Evolutionary conservation across 83 land plant species (phyloP).

Genomic region (Picea abies): DNA sequence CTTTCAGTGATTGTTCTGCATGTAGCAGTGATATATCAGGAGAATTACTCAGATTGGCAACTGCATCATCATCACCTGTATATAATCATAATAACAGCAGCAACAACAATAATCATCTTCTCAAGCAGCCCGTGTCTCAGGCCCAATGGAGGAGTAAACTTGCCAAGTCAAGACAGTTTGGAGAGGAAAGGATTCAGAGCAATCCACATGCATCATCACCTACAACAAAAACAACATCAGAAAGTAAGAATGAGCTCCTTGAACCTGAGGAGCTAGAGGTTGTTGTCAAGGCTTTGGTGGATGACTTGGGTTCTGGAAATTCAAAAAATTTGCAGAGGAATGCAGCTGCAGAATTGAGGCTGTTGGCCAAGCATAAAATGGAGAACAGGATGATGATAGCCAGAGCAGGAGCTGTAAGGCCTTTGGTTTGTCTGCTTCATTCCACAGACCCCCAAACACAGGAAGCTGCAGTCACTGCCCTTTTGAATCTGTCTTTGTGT

Average conservation of each 20-base stretch:
- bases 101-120: background rate
- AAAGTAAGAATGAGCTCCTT: background rate
- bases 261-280: constrained; percentile 43
- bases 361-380: constrained; percentile 69
- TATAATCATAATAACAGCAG: background rate
- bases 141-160: background rate
- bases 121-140: background rate
- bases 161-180: background rate
- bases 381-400: constrained; percentile 67
- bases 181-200: background rate
- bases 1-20: constrained; percentile 15
- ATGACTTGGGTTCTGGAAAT: constrained; percentile 32
- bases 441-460: constrained; percentile 58
- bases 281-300: constrained; percentile 47
- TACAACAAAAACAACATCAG: background rate
- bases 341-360: constrained; percentile 70
- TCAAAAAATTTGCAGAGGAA: constrained; percentile 44
- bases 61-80: constrained; percentile 1
- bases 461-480: constrained; percentile 71
- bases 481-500: constrained; percentile 72
- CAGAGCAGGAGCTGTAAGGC: constrained; percentile 48
- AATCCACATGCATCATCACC: background rate
- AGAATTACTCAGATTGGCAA: constrained; percentile 18
- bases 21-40: constrained; percentile 25
- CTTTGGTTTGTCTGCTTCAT: constrained; percentile 48